Evolutionary conservation across 805 yeast genomes (phyloP), one percentile per base, ranked within the genome.

Genomic region (Yarrowia keelungensis): DNA sequence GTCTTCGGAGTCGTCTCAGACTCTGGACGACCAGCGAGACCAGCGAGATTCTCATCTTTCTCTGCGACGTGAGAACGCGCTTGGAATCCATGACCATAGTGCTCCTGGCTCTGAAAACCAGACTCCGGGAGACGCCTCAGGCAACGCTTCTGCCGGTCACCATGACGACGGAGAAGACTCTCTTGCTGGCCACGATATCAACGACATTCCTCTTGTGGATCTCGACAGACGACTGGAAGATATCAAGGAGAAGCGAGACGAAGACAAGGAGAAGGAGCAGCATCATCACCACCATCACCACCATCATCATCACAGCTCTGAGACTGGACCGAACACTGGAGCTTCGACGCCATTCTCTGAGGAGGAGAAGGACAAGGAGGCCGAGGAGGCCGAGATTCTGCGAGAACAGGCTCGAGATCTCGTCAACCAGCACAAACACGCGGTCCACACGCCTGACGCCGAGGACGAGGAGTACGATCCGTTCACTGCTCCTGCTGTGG

Each of bases 401-500:
- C 39, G 58, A 50, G 69, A 53, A 1, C 69, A 65, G 14, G 73
- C 71, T 10, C 71, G 42, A 19, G 70, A 69, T 16, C 70, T 72
- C 12, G 70, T 72, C n/a, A 69, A 71, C 53, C 66, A 69, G 14
- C 71, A 70, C 46, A 71, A 62, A 39, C 36, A 64, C 22, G 50
- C 64, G 5, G 72, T 70, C 1, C 73, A 73, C 7, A 74, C 76
- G 26, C 73, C 74, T 51, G 76, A 76, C 7, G 71, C 72, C 32
- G 76, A 77, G 38, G 76, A 76, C 16, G 64, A 58, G 22, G 46
- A 45, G 26, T 59, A 53, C 43, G 66, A 65, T 35, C 68, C 68
- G 5, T 65, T 65, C 38, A 51, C 68, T 3, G 68, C 61, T 22
- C 68, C 78, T 75, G 76, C 73, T 43, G 78, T 74, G 26, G 84